Evolutionary conservation across 495 filamentous ascomycete species (phyloP).

Genomic region (Hypoxylon fragiforme): DNA sequence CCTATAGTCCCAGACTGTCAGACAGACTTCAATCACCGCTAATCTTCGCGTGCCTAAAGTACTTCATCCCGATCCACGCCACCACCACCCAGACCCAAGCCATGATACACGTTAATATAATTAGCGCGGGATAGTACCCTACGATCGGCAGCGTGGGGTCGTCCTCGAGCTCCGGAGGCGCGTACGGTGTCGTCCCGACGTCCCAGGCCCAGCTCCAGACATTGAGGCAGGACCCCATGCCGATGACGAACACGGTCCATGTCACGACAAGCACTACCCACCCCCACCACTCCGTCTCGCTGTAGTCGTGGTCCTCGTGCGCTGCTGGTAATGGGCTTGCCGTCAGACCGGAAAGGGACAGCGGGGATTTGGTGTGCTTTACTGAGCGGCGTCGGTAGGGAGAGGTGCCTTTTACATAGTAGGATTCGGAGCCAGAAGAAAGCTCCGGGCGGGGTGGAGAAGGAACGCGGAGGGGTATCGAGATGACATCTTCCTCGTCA

Average conservation of each 20-base stretch:
- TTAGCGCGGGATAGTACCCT: slow-evolving; percentile 93
- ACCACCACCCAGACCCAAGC: slow-evolving; percentile 98
- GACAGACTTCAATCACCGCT: slow-evolving; percentile 51
- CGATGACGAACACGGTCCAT: slow-evolving; percentile 92
- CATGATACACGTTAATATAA: slow-evolving; percentile 92
- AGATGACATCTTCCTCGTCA: slow-evolving; percentile 74
- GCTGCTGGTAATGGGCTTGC: slow-evolving; percentile 45
- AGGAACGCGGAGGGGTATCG: slow-evolving; percentile 33
- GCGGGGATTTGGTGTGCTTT: slow-evolving; percentile 63
- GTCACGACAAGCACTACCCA: slow-evolving; percentile 88
- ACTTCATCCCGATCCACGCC: slow-evolving; percentile 99
- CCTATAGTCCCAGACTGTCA: too few species aligned
- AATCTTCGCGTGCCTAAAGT: slow-evolving; percentile 96
- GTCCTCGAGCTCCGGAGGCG: slow-evolving; percentile 89
- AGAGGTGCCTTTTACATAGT: slow-evolving; percentile 54
- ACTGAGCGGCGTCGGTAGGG: slow-evolving; percentile 54
- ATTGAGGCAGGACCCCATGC: slow-evolving; percentile 93
- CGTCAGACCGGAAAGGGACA: slow-evolving; percentile 52
- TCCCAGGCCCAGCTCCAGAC: slow-evolving; percentile 99
- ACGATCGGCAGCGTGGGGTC: slow-evolving; percentile 92
- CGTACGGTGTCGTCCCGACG: slow-evolving; percentile 93
- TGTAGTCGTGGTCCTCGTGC: slow-evolving; percentile 75
- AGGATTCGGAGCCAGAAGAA: slow-evolving; percentile 63
- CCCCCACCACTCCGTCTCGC: slow-evolving; percentile 95
- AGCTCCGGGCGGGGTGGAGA: slow-evolving; percentile 47